Base-by-base conservation (phyloP, 768 basidiomycete genomes). In the Gloeostereum incarnatum region DNA sequence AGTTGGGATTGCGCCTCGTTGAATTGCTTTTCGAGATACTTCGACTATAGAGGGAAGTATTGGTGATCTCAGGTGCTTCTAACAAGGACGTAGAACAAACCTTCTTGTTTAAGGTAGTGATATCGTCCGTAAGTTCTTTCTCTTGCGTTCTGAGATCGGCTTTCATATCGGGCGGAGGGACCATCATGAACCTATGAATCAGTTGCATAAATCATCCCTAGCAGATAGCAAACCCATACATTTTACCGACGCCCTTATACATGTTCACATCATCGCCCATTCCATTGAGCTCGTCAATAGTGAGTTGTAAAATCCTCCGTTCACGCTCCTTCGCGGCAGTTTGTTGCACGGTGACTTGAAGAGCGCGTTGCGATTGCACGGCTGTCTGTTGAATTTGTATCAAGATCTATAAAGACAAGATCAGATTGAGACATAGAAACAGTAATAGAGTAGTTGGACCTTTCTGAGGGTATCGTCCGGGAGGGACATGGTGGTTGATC, bases 191-290 rank as follows among this genome's bases (percentile, higher is more conserved):
- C 89, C 92, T 96, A 44, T 4, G 40, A 31, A 35, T 41, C 36
- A 36, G 31, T 13, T 27, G 18, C 16, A 22, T 19, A 36, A 23
- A 23, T 23, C 17, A 32, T 5, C 21, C 9, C 17, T 11, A 24
- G 17, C 6, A 21, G 16, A 24, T 21, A 24, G n/a, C 34, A 20
- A 20, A 37, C 31, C 19, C 75, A 45, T 46, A 93, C 93, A 94
- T 94, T 62, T 97, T 97, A 22, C 93, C 93, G 31, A 97, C 87
- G 33, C 93, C 93, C 52, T 85, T 91, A 63, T 93, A 97, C 49
- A 96, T 63, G 51, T 83, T 88, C 9, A 85, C 80, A 43, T 83
- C 71, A 19, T 74, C 75, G 46, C 77, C 68, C 35, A 92, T 73
- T 24, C 69, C 64, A 22, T 65, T 66, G 45, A 97, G 78, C 56